A percentile compares a stretch with the other conserved stretches of the same genome.
phyloP scores from a whole-genome alignment of 202 grass and related monocot species.

The Brachypodium distachyon region DNA sequence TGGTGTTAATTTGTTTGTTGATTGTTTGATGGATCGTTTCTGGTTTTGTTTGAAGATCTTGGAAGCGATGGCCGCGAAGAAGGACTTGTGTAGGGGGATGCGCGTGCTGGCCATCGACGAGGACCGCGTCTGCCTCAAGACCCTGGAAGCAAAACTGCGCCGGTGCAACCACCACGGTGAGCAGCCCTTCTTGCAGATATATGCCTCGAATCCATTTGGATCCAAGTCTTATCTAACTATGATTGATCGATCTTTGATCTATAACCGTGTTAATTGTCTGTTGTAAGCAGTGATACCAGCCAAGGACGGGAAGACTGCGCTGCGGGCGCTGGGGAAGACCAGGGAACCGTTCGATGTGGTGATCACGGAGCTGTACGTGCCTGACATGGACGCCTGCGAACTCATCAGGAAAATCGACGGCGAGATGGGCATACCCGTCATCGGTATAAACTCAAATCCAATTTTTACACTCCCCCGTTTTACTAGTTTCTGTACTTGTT shows the following conservation, averaged over 20 bases:
- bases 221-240: no score
- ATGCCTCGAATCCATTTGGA: no score
- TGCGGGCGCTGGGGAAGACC: slow-evolving; percentile 45
- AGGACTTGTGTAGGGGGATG: slow-evolving; percentile 43
- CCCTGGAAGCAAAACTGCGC: slow-evolving; percentile 22
- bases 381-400: slow-evolving; percentile 56
- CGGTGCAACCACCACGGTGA: slow-evolving; percentile 55
- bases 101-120: slow-evolving; percentile 66
- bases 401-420: slow-evolving; percentile 58
- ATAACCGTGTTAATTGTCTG: background rate
- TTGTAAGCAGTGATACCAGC: slow-evolving; percentile 31
- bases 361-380: slow-evolving; percentile 58
- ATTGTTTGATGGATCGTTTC: background rate
- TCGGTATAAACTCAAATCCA: slow-evolving; percentile 30
- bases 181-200: background rate
- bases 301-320: slow-evolving; percentile 11
- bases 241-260: no score
- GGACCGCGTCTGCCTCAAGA: slow-evolving; percentile 21
- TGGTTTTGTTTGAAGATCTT: no score
- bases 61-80: background rate
- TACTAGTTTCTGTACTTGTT: no score
- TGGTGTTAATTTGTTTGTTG: no score
- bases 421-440: slow-evolving; percentile 73
- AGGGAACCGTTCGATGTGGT: slow-evolving; percentile 56
- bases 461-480: background rate